Percentiles rank a stretch among this genome's conserved stretches.
Evolutionary conservation across 192 early-diverging fungal genomes (phyloP).

Genomic region (Phlyctochytrium planicorne): DNA sequence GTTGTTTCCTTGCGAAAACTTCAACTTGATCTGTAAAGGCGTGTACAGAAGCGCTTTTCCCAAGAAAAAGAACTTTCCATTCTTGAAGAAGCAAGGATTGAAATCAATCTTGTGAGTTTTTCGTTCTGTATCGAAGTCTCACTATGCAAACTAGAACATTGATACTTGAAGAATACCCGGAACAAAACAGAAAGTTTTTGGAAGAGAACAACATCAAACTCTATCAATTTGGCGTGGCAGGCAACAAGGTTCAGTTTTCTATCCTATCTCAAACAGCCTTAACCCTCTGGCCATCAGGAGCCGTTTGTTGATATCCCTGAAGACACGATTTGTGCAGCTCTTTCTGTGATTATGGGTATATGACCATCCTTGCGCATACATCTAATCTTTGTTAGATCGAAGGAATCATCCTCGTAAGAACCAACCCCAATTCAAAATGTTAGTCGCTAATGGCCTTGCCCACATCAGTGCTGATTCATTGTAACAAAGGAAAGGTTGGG

Average conservation of each 20-base stretch:
- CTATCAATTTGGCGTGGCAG: constrained; percentile 95
- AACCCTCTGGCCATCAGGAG: constrained; percentile 28
- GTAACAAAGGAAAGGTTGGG: constrained; percentile 95
- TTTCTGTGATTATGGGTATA: constrained; percentile 20
- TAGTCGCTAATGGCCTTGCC: neutral
- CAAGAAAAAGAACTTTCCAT: constrained; percentile 93
- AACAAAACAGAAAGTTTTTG: constrained; percentile 89
- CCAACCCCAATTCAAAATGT: constrained; percentile 5
- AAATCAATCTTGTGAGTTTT: constrained; percentile 79
- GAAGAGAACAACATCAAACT: constrained; percentile 80
- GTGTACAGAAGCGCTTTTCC: constrained; percentile 96
- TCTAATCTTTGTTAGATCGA: neutral
- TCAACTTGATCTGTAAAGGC: constrained; percentile 90
- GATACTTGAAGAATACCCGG: constrained; percentile 96
- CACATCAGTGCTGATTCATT: constrained; percentile 86
- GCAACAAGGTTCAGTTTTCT: constrained; percentile 78
- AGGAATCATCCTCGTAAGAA: constrained; percentile 7
- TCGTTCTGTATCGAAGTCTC: neutral
- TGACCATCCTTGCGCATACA: neutral
- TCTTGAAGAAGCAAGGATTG: constrained; percentile 85
- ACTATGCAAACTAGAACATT: constrained; percentile 47
- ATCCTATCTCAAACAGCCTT: neutral
- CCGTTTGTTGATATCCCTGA: constrained; percentile 59
- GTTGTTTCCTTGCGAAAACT: constrained; percentile 88
- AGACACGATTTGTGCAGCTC: constrained; percentile 48